These are phyloP conservation scores for Saccharomyces hybrid DNA, from an alignment of 1,139 yeast genomes.

Conservation along the genomic window DNA sequence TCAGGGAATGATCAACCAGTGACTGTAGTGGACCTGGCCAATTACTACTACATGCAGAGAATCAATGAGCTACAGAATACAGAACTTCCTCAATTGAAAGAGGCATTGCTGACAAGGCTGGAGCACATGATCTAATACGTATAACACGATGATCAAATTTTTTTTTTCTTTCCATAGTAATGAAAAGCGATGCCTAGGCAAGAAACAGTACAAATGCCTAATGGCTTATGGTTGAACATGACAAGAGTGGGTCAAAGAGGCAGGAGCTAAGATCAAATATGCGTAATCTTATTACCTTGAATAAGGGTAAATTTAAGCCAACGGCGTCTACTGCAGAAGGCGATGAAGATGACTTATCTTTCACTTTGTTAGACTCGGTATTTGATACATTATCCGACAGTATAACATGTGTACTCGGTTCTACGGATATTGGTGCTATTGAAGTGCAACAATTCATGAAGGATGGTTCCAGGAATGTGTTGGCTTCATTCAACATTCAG, in stretches of 20 bases:
- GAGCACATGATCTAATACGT: neutral
- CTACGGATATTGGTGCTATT: conserved; percentile 48
- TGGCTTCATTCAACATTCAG: conserved; percentile 50
- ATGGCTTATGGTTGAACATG: neutral
- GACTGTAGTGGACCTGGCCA: conserved; percentile 24
- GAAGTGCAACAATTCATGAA: conserved; percentile 57
- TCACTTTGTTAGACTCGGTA: conserved; percentile 38
- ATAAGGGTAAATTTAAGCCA: conserved; percentile 47
- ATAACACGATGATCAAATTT: conserved; percentile 4
- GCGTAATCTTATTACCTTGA: conserved; percentile 53
- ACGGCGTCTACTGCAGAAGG: conserved; percentile 45
- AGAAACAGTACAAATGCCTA: neutral
- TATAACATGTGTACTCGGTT: conserved; percentile 58
- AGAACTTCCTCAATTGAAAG: conserved; percentile 20
- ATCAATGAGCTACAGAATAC: conserved; percentile 18
- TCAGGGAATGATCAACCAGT: conserved; percentile 6
- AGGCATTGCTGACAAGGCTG: neutral
- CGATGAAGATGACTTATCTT: conserved; percentile 32
- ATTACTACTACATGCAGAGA: conserved; percentile 23
- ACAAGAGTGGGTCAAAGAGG: neutral
- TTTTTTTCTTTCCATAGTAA: neutral
- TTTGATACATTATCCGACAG: conserved; percentile 73
- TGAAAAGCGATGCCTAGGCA: conserved; percentile 6
- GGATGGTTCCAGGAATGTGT: conserved; percentile 43
- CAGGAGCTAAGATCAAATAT: conserved; percentile 25